These are phyloP conservation scores for Rutstroemia sp. DNA, from an alignment of 2,329 filamentous ascomycete species.

Conservation along the genomic window DNA sequence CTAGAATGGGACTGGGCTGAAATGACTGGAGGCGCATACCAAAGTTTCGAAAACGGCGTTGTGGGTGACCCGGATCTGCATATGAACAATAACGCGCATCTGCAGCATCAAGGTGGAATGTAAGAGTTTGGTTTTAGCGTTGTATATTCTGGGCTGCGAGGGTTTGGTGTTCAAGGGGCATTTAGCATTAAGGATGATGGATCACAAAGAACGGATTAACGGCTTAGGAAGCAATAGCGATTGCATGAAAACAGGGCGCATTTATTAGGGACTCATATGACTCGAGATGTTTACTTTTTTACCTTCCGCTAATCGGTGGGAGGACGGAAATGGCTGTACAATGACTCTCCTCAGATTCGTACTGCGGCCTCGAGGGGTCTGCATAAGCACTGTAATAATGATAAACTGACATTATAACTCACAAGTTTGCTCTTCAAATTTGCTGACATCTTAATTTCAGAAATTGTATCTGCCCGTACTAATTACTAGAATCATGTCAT, in stretches of 20 bases:
- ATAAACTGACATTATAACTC: background rate
- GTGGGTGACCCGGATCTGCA: slow-evolving; percentile 22
- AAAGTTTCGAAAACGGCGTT: slow-evolving; percentile 53
- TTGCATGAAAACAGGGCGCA: background rate
- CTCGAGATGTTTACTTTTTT: background rate
- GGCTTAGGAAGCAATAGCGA: background rate
- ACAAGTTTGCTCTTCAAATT: background rate
- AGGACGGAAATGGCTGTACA: background rate
- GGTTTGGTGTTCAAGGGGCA: background rate
- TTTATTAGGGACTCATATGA: background rate
- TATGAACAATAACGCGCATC: slow-evolving; percentile 20
- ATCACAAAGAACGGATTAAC: background rate
- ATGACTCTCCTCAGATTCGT: slow-evolving; percentile 1
- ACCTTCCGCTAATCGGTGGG: too few species aligned
- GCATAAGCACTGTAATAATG: slow-evolving; percentile 2
- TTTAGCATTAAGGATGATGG: background rate
- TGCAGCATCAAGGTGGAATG: slow-evolving; percentile 18
- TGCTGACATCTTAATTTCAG: background rate
- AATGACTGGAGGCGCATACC: slow-evolving; percentile 58
- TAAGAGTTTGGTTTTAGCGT: slow-evolving; percentile 1
- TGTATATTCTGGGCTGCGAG: background rate
- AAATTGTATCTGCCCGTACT: too few species aligned
- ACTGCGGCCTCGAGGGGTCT: background rate
- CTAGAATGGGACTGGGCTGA: slow-evolving; percentile 72
- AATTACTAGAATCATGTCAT: too few species aligned